These are phyloP conservation scores for Calonectria leucothoes DNA, from an alignment of 2,329 filamentous ascomycete species.

Conservation along the genomic window DNA sequence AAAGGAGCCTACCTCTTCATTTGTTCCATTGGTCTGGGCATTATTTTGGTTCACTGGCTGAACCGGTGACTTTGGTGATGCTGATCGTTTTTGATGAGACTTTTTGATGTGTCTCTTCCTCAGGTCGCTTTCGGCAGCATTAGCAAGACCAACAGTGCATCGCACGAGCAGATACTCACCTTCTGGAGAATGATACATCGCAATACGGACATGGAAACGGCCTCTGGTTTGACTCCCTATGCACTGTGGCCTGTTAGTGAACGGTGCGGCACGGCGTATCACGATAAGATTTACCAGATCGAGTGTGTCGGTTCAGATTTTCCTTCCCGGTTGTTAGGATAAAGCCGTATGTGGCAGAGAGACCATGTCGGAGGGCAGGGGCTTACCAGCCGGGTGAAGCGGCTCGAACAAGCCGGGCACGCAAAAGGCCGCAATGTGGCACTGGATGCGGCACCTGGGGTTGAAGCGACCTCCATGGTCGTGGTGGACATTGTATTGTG, in stretches of 20 bases:
- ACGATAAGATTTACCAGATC: constrained; percentile 11
- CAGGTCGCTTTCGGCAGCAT: constrained; percentile 4
- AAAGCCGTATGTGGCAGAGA: not conserved
- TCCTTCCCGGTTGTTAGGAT: not conserved
- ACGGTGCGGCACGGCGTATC: not conserved
- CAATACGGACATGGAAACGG: constrained; percentile 25
- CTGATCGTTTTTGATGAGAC: constrained; percentile 3
- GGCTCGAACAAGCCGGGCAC: constrained; percentile 23
- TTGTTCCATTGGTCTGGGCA: not conserved
- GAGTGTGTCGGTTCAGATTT: constrained; percentile 25
- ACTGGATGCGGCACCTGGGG: constrained; percentile 5
- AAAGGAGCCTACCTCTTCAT: constrained; percentile 8
- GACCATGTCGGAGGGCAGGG: not conserved
- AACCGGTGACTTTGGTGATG: constrained; percentile 10
- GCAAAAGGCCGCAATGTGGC: constrained; percentile 21
- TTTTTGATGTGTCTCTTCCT: constrained; percentile 26
- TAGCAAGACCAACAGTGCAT: not conserved
- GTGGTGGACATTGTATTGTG: not conserved
- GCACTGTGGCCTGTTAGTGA: constrained; percentile 7
- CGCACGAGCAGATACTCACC: not conserved
- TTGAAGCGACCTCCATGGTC: constrained; percentile 14
- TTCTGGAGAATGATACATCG: constrained; percentile 25
- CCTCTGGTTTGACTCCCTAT: constrained; percentile 23
- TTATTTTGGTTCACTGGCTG: not conserved
- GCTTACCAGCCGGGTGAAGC: constrained; percentile 24